phyloP scores from a whole-genome alignment of 2,329 filamentous ascomycete genomes.

The Colletotrichum tropicicola region DNA sequence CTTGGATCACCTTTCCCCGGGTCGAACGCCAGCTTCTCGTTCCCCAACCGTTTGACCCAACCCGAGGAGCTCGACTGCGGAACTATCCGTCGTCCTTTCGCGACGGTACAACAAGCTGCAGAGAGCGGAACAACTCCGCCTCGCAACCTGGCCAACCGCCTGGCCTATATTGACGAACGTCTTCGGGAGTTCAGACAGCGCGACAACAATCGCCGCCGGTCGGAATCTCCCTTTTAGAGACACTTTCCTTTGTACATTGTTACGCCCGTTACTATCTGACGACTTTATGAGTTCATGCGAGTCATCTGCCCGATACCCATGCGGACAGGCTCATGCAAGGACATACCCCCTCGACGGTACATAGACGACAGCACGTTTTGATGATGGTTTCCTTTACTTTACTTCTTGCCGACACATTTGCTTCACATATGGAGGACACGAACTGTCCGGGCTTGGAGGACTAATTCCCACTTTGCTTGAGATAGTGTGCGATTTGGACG shows the following conservation, averaged over 20 bases:
- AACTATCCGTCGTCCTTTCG: conserved; percentile 60
- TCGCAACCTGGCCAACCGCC: conserved; percentile 57
- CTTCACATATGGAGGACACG: conserved; percentile 27
- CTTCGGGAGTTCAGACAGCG: conserved; percentile 63
- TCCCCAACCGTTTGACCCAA: conserved; percentile 65
- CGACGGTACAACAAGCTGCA: conserved; percentile 62
- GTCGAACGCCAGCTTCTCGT: conserved; percentile 61
- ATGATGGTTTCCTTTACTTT: conserved; percentile 22
- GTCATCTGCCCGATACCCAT: conserved; percentile 22
- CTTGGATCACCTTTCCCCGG: conserved; percentile 68
- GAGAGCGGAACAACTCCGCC: conserved; percentile 46
- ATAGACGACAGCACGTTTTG: conserved; percentile 30
- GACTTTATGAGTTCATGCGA: conserved; percentile 29
- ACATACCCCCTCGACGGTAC: conserved; percentile 25
- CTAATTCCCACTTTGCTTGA: conserved; percentile 19
- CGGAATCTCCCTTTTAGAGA: conserved; percentile 58
- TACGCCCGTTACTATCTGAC: conserved; percentile 26
- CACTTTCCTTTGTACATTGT: conserved; percentile 35
- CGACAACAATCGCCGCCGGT: conserved; percentile 50
- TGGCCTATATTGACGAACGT: conserved; percentile 67
- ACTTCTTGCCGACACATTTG: conserved; percentile 25
- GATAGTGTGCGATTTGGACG: conserved; percentile 19
- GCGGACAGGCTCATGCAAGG: conserved; percentile 24
- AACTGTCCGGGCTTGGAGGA: conserved; percentile 21
- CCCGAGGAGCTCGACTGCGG: conserved; percentile 54